Evolutionary conservation across 768 basidiomycete species (phyloP).

Genomic region (Lactifluus pinguis): DNA sequence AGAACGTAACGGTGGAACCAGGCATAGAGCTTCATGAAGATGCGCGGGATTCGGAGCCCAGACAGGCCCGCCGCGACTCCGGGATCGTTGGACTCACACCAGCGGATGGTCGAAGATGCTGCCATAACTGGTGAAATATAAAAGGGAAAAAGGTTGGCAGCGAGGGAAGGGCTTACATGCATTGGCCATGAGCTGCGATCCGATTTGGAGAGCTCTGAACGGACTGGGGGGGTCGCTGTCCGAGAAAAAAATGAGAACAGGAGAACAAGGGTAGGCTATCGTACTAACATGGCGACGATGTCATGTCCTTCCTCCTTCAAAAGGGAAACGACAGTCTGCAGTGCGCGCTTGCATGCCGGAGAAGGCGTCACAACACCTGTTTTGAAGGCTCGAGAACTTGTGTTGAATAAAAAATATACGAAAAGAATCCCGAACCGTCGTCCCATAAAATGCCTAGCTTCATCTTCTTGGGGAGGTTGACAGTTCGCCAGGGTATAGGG

Average conservation of each 20-base stretch:
- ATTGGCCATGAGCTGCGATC: conserved; percentile 45
- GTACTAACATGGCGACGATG: conserved; percentile 40
- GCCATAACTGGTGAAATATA: conserved; percentile 17
- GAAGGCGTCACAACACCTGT: conserved; percentile 50
- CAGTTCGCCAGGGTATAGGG: conserved; percentile 29
- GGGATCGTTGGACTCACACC: conserved; percentile 40
- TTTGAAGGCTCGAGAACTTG: not conserved
- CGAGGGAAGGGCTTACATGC: conserved; percentile 30
- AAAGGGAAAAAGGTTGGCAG: too few species aligned
- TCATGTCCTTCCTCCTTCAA: conserved; percentile 41
- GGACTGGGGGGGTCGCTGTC: conserved; percentile 37
- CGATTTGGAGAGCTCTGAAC: conserved; percentile 43
- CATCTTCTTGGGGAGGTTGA: conserved; percentile 12
- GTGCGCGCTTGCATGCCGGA: conserved; percentile 49
- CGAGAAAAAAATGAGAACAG: not conserved
- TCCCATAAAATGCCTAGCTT: conserved; percentile 30
- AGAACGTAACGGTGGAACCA: conserved; percentile 46
- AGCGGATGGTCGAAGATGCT: conserved; percentile 21
- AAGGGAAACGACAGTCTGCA: conserved; percentile 36
- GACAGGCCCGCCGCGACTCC: conserved; percentile 34
- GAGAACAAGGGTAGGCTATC: not conserved
- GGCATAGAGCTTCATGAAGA: conserved; percentile 38
- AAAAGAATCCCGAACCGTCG: conserved; percentile 37
- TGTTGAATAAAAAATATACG: not conserved
- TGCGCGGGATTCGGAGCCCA: conserved; percentile 38